These are phyloP conservation scores for Bisporella sp. DNA, from an alignment of 2,329 filamentous ascomycete species.

Conservation along the genomic window DNA sequence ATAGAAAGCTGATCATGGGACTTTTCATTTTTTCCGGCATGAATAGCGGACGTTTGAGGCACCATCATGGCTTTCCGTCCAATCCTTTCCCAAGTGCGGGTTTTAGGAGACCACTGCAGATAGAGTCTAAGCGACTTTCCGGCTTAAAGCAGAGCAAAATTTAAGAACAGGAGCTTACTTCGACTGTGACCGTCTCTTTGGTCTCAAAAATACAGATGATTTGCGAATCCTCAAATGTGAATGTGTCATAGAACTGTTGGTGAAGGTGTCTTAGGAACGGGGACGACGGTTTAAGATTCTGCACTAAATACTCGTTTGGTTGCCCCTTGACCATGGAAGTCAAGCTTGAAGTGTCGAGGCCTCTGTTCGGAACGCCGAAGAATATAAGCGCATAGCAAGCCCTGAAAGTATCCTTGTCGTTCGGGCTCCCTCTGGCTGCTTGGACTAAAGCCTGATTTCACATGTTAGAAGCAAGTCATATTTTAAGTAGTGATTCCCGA, in stretches of 20 bases:
- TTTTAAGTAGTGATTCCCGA: too few species aligned
- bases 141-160: background rate
- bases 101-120: background rate
- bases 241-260: background rate
- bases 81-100: background rate
- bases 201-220: background rate
- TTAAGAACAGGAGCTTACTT: background rate
- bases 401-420: background rate
- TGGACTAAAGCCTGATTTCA: background rate
- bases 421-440: background rate
- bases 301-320: slow-evolving; percentile 5
- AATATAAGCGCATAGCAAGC: slow-evolving; percentile 10
- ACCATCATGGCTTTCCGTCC: background rate
- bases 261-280: background rate
- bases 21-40: background rate
- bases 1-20: background rate
- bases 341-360: slow-evolving; percentile 11
- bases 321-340: slow-evolving; percentile 11
- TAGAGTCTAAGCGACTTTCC: background rate
- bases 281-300: background rate
- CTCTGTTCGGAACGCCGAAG: slow-evolving; percentile 17
- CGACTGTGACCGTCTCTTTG: background rate
- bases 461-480: background rate
- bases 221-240: background rate
- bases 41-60: background rate